Conservation (phyloP, 768 basidiomycete genomes). For the Gymnopilus dilepis region DNA sequence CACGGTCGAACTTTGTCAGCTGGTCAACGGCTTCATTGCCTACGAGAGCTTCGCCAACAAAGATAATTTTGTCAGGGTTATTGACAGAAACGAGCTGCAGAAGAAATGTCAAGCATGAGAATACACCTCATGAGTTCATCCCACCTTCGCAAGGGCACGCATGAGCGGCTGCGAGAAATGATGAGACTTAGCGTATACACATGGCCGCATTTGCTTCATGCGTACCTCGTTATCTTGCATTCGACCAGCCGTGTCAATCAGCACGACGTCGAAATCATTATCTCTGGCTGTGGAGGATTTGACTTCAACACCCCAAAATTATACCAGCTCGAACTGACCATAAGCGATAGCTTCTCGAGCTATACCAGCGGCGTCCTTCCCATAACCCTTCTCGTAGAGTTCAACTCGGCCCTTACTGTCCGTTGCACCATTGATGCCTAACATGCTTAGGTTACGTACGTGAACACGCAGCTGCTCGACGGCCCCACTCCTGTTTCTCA, state of each 20-base stretch:
- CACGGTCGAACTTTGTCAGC: conserved; percentile 93
- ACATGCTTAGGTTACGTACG: conserved; percentile 90
- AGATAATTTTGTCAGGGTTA: conserved; percentile 95
- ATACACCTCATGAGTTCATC: background rate
- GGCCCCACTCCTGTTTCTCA: conserved; percentile 76
- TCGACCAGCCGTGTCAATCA: conserved; percentile 97
- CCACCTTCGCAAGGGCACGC: conserved; percentile 95
- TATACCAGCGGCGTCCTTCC: conserved; percentile 98
- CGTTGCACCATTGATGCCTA: conserved; percentile 70
- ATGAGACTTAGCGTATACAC: background rate
- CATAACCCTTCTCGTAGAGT: conserved; percentile 95
- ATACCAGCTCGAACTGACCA: conserved; percentile 52
- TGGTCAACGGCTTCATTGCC: conserved; percentile 99
- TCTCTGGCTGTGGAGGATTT: conserved; percentile 66
- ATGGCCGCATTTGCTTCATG: conserved; percentile 22
- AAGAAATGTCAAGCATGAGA: conserved; percentile 11
- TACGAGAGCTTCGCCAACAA: conserved; percentile 97
- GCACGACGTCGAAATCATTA: conserved; percentile 92
- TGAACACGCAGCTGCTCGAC: conserved; percentile 98
- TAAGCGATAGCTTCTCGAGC: conserved; percentile 93
- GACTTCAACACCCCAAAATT: conserved; percentile 7
- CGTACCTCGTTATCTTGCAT: conserved; percentile 99
- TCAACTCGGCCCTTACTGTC: conserved; percentile 84
- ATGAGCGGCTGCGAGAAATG: conserved; percentile 74
- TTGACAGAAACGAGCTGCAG: conserved; percentile 89